Conservation (phyloP, 192 early-diverging fungal species). For the Podila epicladia region DNA sequence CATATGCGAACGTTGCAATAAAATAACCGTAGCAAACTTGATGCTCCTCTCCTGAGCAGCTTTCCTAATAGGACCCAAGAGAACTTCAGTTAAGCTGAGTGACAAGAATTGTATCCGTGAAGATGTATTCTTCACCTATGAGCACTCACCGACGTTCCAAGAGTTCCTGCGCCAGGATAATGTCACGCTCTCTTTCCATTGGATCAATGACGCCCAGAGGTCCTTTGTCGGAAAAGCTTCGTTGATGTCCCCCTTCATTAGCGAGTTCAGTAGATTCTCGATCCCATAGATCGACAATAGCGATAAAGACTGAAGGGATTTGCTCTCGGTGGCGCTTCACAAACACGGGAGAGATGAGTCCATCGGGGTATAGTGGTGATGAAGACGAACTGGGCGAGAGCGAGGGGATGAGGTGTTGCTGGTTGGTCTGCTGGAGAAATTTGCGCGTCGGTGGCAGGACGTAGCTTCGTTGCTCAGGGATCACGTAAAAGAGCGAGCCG, state of each 20-base stretch:
- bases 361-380: slow-evolving; percentile 86
- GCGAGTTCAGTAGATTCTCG: slow-evolving; percentile 20
- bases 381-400: slow-evolving; percentile 73
- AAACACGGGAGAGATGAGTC: slow-evolving; percentile 81
- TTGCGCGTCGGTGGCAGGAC: slow-evolving; percentile 40
- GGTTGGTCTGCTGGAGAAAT: slow-evolving; percentile 37
- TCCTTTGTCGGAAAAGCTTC: slow-evolving; percentile 35
- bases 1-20: slow-evolving; percentile 62
- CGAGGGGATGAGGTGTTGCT: slow-evolving; percentile 37
- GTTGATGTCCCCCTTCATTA: slow-evolving; percentile 9
- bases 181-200: slow-evolving; percentile 72
- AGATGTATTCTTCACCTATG: not conserved
- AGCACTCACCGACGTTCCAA: slow-evolving; percentile 68
- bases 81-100: not conserved
- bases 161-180: slow-evolving; percentile 67
- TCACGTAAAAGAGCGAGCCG: slow-evolving; percentile 34
- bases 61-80: slow-evolving; percentile 56
- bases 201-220: slow-evolving; percentile 56
- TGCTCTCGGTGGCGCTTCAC: slow-evolving; percentile 68
- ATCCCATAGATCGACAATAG: slow-evolving; percentile 76
- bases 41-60: slow-evolving; percentile 69
- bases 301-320: slow-evolving; percentile 72
- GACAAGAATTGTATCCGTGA: not conserved
- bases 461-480: slow-evolving; percentile 39
- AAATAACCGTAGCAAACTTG: slow-evolving; percentile 78